phyloP scores from a whole-genome alignment of 345 rosid genomes.

The Lepidium africanum region DNA sequence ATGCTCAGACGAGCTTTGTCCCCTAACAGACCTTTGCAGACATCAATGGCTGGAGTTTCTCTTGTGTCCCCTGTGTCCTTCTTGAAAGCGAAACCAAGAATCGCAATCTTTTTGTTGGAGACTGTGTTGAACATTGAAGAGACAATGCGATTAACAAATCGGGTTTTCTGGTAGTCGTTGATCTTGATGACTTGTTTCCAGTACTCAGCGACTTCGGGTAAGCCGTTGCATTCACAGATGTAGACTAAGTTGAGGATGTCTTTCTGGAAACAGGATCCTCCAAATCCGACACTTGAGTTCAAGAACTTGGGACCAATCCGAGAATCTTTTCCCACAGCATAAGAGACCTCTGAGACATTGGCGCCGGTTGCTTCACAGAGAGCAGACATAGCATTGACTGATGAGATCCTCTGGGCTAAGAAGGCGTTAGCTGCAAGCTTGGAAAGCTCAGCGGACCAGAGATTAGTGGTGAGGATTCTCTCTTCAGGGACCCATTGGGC shows the following conservation, averaged over 20 bases:
- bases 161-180: slow-evolving; percentile 80
- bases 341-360: slow-evolving; percentile 66
- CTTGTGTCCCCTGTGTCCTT: slow-evolving; percentile 90
- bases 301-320: slow-evolving; percentile 84
- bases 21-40: slow-evolving; percentile 83
- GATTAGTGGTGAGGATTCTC: slow-evolving; percentile 76
- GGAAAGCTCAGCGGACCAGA: slow-evolving; percentile 94
- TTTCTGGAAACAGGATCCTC: slow-evolving; percentile 91
- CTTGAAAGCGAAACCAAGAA: slow-evolving; percentile 83
- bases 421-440: slow-evolving; percentile 95
- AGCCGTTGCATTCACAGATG: slow-evolving; percentile 91
- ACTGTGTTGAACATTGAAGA: slow-evolving; percentile 90
- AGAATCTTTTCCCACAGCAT: slow-evolving; percentile 70
- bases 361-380: slow-evolving; percentile 92
- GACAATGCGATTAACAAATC: slow-evolving; percentile 80
- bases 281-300: slow-evolving; percentile 85
- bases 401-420: slow-evolving; percentile 86
- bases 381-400: slow-evolving; percentile 91
- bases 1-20: slow-evolving; percentile 86
- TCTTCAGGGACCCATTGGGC: slow-evolving; percentile 87
- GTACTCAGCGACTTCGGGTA: slow-evolving; percentile 90
- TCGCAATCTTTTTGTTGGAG: slow-evolving; percentile 72
- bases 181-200: slow-evolving; percentile 95
- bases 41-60: slow-evolving; percentile 90
- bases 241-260: slow-evolving; percentile 81